A percentile compares a stretch with the other conserved stretches of the same genome.
Conservation (phyloP, 306 rosid genomes). For the Medicago lupulina region DNA sequence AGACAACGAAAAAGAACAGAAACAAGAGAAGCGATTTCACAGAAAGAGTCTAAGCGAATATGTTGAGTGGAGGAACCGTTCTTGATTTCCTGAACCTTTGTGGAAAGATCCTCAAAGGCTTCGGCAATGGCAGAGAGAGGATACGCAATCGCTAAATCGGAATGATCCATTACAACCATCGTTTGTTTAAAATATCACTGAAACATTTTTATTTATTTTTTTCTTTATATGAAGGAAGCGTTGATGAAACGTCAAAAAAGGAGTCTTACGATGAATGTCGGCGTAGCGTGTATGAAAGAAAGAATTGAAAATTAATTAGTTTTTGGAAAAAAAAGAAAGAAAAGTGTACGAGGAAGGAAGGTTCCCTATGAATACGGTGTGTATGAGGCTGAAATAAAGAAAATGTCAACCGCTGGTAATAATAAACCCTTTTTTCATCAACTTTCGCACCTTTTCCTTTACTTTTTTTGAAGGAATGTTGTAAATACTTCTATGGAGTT, state of each 20-base stretch:
- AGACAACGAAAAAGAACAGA: constrained; percentile 82
- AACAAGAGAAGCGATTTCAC: constrained; percentile 65
- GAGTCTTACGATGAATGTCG: not conserved
- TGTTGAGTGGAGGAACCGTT: not conserved
- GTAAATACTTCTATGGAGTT: no score
- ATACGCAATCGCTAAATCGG: constrained; percentile 23
- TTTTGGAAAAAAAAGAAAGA: not conserved
- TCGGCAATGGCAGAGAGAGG: constrained; percentile 78
- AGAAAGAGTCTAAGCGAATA: constrained; percentile 63
- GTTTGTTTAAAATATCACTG: constrained; percentile 5
- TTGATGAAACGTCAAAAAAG: not conserved
- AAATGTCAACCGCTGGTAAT: no score
- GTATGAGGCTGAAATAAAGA: constrained; percentile 22
- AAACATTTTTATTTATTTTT: not conserved
- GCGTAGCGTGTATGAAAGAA: not conserved
- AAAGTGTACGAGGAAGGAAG: constrained; percentile 6
- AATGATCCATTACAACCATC: constrained; percentile 44
- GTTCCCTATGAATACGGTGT: constrained; percentile 42
- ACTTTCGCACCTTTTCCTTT: not conserved
- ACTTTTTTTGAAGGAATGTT: no score
- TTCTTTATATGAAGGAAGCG: no score
- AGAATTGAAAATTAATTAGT: not conserved
- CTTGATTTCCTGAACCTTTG: constrained; percentile 31
- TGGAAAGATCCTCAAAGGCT: constrained; percentile 67
- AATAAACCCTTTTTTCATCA: no score